Evolutionary conservation across 176 grass and related monocot genomes (phyloP).

Genomic region (Oryza nivara): DNA sequence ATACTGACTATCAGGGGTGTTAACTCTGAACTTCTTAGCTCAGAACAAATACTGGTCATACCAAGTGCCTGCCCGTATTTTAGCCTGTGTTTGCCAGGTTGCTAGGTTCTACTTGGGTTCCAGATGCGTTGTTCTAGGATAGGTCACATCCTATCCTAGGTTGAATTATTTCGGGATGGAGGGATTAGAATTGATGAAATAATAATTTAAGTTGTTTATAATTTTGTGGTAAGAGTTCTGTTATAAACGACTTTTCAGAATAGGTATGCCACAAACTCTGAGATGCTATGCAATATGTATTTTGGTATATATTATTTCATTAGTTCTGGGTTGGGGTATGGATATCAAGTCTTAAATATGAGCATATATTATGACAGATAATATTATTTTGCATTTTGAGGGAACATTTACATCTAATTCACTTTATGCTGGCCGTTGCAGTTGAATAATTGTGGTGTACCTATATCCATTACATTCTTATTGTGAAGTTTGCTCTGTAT

Average conservation of each 20-base stretch:
- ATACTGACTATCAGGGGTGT: not conserved
- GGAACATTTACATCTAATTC: not conserved
- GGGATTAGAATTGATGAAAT: not conserved
- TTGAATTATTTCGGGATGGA: too few relatives aligned
- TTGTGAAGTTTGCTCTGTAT: constrained; percentile 23
- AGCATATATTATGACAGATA: not conserved
- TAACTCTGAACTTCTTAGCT: not conserved
- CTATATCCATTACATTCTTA: constrained; percentile 18
- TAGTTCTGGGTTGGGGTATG: constrained; percentile 1
- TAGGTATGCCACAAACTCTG: constrained; percentile 17
- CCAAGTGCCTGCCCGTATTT: not conserved
- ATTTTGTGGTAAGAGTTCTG: constrained; percentile 11
- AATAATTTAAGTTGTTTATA: constrained; percentile 14
- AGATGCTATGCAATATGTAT: not conserved
- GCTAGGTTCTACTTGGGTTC: not conserved
- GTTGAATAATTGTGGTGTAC: constrained; percentile 12
- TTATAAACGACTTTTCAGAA: constrained; percentile 5
- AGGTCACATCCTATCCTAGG: too few relatives aligned
- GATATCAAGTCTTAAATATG: constrained; percentile 32
- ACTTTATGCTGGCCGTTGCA: not conserved
- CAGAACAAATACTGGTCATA: constrained; percentile 28
- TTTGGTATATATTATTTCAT: constrained; percentile 15
- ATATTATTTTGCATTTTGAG: constrained; percentile 9
- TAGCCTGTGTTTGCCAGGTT: not conserved
- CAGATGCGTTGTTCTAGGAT: too few relatives aligned